Conservation (phyloP, 306 rosid genomes). For the Canavalia gladiata region DNA sequence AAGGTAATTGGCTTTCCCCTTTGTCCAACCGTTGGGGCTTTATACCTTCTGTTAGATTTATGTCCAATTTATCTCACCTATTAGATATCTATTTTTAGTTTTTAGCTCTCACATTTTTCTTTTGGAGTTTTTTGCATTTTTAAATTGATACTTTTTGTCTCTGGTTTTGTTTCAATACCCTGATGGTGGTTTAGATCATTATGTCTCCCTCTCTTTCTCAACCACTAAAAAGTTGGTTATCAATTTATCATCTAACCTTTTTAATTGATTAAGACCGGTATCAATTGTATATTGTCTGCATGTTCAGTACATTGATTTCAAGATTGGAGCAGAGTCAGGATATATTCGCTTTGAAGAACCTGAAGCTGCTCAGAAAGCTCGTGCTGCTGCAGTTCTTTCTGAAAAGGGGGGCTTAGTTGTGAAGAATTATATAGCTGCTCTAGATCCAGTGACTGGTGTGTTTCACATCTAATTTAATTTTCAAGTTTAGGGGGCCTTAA, state of each 20-base stretch:
- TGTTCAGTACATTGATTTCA: conserved; percentile 78
- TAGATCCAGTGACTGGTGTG: conserved; percentile 87
- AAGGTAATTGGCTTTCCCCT: conserved; percentile 59
- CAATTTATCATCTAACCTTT: not conserved
- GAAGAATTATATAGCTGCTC: conserved; percentile 75
- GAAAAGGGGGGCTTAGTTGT: conserved; percentile 79
- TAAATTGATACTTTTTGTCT: not conserved
- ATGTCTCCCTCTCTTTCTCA: not conserved
- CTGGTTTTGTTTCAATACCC: not conserved
- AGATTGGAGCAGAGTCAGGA: conserved; percentile 86
- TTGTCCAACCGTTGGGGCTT: not conserved
- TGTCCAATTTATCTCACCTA: not conserved
- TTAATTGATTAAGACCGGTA: conserved; percentile 36
- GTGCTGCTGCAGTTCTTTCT: conserved; percentile 82
- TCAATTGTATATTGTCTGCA: conserved; percentile 17
- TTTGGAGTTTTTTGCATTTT: not conserved
- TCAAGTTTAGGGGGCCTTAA: too few species aligned
- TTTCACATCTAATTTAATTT: conserved; percentile 14
- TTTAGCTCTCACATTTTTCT: not conserved
- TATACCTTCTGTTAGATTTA: not conserved
- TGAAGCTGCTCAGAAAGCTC: conserved; percentile 91
- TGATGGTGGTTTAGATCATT: not conserved
- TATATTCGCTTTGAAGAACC: conserved; percentile 81
- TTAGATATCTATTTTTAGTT: not conserved
- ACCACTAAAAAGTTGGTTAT: not conserved